A percentile compares a stretch with the other conserved stretches of the same genome.
These are phyloP conservation scores for Urochloa ruziziensis DNA, from an alignment of 176 grass and related monocot genomes.

Conservation along the genomic window DNA sequence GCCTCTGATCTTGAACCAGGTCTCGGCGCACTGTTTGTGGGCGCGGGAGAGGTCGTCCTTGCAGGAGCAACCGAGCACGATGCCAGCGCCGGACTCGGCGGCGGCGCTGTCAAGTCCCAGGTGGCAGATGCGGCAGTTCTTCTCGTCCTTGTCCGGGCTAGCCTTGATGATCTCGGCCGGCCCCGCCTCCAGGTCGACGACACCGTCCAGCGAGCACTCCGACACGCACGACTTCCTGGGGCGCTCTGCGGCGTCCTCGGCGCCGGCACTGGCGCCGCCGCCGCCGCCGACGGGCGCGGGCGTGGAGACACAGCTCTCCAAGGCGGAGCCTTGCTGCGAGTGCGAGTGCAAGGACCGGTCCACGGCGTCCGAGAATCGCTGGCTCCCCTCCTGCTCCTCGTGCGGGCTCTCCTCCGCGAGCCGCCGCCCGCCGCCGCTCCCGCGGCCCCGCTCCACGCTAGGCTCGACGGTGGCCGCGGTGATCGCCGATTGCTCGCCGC, in stretches of 20 bases:
- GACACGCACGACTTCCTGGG: slow-evolving; percentile 72
- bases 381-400: slow-evolving; percentile 49
- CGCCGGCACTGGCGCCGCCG: slow-evolving; percentile 8
- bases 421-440: background rate
- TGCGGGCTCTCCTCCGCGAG: slow-evolving; percentile 16
- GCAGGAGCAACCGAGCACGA: slow-evolving; percentile 94
- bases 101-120: slow-evolving; percentile 70
- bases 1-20: slow-evolving; percentile 99
- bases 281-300: slow-evolving; percentile 22
- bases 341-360: slow-evolving; percentile 64
- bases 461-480: background rate
- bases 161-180: slow-evolving; percentile 62
- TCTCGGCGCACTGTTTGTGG: slow-evolving; percentile 97
- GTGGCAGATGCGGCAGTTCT: slow-evolving; percentile 96
- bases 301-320: slow-evolving; percentile 55
- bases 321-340: slow-evolving; percentile 46
- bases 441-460: slow-evolving; percentile 30
- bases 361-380: slow-evolving; percentile 76
- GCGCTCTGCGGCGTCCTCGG: slow-evolving; percentile 10
- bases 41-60: slow-evolving; percentile 85
- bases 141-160: slow-evolving; percentile 57
- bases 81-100: slow-evolving; percentile 63
- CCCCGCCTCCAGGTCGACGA: slow-evolving; percentile 73
- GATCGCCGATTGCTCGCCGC: slow-evolving; percentile 27
- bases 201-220: slow-evolving; percentile 67